A percentile compares a stretch with the other conserved stretches of the same genome.
These are phyloP conservation scores for Fennellomyces sp. DNA, from an alignment of 371 early-diverging fungal genomes.

Conservation along the genomic window DNA sequence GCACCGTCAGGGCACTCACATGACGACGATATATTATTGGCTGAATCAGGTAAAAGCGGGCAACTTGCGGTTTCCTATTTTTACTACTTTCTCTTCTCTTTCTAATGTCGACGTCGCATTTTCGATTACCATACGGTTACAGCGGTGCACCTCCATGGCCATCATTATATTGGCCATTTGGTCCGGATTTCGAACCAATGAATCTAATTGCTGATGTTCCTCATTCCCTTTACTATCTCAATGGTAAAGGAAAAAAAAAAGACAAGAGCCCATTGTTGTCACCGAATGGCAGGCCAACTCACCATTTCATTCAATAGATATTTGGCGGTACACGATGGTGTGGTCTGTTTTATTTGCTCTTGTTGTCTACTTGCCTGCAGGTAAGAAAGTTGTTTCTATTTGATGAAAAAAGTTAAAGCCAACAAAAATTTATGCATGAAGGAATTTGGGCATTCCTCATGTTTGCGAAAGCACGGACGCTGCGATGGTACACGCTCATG, in stretches of 20 bases:
- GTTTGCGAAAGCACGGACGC: constrained; percentile 52
- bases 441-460: constrained; percentile 45
- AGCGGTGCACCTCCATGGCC: constrained; percentile 60
- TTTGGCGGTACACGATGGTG: constrained; percentile 50
- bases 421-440: constrained; percentile 3
- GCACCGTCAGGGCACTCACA: too few species aligned
- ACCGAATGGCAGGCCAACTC: too few species aligned
- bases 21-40: too few species aligned
- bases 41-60: too few species aligned
- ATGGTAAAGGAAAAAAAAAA: constrained; percentile 26
- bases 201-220: constrained; percentile 45
- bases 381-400: constrained; percentile 14
- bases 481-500: constrained; percentile 52
- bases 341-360: constrained; percentile 51
- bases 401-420: background rate
- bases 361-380: constrained; percentile 48
- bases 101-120: constrained; percentile 42
- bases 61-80: too few species aligned
- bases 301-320: too few species aligned
- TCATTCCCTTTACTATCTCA: constrained; percentile 47
- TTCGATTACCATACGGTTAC: constrained; percentile 60
- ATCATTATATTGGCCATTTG: constrained; percentile 67
- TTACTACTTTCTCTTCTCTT: too few species aligned
- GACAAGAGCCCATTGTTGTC: background rate
- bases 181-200: constrained; percentile 39